Evolutionary conservation across 139 green algal species (phyloP).

Genomic region (Coccomyxa sp.): DNA sequence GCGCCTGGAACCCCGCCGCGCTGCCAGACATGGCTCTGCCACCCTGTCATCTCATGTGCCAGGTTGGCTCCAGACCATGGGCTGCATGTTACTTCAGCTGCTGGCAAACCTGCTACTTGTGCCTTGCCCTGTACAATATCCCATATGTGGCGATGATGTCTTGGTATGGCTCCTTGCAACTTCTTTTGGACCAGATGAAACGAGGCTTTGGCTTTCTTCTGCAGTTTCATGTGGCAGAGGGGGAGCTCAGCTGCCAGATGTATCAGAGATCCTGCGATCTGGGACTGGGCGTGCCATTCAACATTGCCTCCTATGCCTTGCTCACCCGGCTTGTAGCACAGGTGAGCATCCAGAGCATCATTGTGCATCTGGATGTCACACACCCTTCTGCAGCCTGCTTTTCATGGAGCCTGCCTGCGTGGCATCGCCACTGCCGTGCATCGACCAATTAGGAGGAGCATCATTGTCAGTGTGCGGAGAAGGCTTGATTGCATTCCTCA

Average conservation of each 20-base stretch:
- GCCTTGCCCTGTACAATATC: neutral
- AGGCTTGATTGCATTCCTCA: too few relatives aligned
- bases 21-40: slow-evolving; percentile 95
- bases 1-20: slow-evolving; percentile 95
- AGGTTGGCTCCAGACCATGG: slow-evolving; percentile 43
- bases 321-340: slow-evolving; percentile 94
- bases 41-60: slow-evolving; percentile 98
- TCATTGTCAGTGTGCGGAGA: too few relatives aligned
- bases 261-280: slow-evolving; percentile 98
- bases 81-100: too few relatives aligned
- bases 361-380: too few relatives aligned
- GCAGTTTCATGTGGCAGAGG: slow-evolving; percentile 97
- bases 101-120: neutral
- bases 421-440: too few relatives aligned
- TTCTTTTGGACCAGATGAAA: too few relatives aligned
- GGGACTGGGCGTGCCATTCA: slow-evolving; percentile 99
- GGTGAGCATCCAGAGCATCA: slow-evolving; percentile 44
- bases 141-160: too few relatives aligned
- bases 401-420: too few relatives aligned
- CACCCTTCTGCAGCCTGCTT: too few relatives aligned
- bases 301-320: slow-evolving; percentile 97
- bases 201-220: too few relatives aligned
- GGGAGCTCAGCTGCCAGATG: slow-evolving; percentile 97
- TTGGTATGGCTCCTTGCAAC: too few relatives aligned
- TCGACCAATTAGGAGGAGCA: too few relatives aligned